Percentiles rank a stretch among this genome's conserved stretches.
Conservation (phyloP, 306 rosid species). For the Gastrolobium villosum region DNA sequence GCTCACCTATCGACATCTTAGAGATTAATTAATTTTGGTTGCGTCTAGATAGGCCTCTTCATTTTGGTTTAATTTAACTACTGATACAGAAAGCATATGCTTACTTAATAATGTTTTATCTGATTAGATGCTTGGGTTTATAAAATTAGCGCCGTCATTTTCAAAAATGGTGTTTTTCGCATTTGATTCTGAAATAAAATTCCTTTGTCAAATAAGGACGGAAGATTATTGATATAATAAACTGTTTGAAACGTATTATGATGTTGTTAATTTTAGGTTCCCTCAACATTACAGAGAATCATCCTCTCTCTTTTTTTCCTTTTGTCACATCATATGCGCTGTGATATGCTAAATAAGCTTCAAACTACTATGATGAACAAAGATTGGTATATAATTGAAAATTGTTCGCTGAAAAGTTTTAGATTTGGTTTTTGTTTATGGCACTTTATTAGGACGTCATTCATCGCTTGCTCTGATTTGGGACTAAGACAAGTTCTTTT, state of each 20-base stretch:
- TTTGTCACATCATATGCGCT: conserved; percentile 25
- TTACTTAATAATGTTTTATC: conserved; percentile 1
- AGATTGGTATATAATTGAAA: neutral
- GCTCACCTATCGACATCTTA: neutral
- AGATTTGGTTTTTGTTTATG: neutral
- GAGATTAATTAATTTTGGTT: conserved; percentile 14
- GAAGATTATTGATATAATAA: neutral
- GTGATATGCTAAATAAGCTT: neutral
- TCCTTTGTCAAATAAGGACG: conserved; percentile 30
- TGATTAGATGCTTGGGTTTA: conserved; percentile 4
- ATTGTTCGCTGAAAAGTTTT: neutral
- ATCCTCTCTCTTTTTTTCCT: neutral
- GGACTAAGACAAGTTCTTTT: too few species aligned
- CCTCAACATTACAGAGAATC: conserved; percentile 16
- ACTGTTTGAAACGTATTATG: conserved; percentile 32
- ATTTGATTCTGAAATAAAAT: conserved; percentile 12
- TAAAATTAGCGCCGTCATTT: conserved; percentile 36
- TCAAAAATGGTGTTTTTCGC: neutral
- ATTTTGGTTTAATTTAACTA: neutral
- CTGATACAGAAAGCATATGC: neutral
- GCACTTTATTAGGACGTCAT: too few species aligned
- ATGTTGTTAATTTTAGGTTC: conserved; percentile 9
- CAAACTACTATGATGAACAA: neutral
- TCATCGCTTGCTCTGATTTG: too few species aligned
- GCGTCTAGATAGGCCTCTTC: neutral